Conservation (phyloP, 2,329 filamentous ascomycete genomes). For the Tolypocladium tundrense region DNA sequence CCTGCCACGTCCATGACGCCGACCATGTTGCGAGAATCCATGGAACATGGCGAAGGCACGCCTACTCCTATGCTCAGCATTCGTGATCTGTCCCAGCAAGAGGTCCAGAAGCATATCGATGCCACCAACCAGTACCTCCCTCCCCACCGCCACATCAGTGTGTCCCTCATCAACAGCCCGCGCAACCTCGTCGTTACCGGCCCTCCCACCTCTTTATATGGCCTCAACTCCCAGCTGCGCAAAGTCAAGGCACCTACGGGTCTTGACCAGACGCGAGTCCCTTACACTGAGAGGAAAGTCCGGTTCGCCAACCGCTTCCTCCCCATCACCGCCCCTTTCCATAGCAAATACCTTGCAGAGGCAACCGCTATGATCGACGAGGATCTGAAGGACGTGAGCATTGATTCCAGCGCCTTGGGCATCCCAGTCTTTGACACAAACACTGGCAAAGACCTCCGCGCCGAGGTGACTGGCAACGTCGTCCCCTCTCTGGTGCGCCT, state of each 20-base stretch:
- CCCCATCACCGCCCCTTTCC: conserved; percentile 95
- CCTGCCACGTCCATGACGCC: conserved; percentile 90
- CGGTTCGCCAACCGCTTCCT: conserved; percentile 96
- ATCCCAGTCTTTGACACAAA: conserved; percentile 88
- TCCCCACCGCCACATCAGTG: conserved; percentile 81
- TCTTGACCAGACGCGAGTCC: conserved; percentile 87
- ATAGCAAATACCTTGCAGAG: conserved; percentile 84
- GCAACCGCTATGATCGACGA: conserved; percentile 76
- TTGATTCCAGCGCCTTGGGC: conserved; percentile 61
- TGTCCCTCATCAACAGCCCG: conserved; percentile 93
- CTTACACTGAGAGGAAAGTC: conserved; percentile 90
- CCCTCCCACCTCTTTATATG: conserved; percentile 89
- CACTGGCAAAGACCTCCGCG: conserved; percentile 74
- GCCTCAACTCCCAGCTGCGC: conserved; percentile 85
- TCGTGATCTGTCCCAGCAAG: conserved; percentile 75
- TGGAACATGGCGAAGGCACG: conserved; percentile 87
- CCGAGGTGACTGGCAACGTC: conserved; percentile 62
- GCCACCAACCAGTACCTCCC: conserved; percentile 95
- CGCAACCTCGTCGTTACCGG: conserved; percentile 96
- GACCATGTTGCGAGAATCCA: conserved; percentile 80
- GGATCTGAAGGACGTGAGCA: conserved; percentile 74
- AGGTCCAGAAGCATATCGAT: conserved; percentile 94
- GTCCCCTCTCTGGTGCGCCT: conserved; percentile 80
- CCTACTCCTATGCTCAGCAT: conserved; percentile 98
- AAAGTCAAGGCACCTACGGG: conserved; percentile 98